Evolutionary conservation across 2,329 filamentous ascomycete species (phyloP).

Genomic region (Fusarium sp.): DNA sequence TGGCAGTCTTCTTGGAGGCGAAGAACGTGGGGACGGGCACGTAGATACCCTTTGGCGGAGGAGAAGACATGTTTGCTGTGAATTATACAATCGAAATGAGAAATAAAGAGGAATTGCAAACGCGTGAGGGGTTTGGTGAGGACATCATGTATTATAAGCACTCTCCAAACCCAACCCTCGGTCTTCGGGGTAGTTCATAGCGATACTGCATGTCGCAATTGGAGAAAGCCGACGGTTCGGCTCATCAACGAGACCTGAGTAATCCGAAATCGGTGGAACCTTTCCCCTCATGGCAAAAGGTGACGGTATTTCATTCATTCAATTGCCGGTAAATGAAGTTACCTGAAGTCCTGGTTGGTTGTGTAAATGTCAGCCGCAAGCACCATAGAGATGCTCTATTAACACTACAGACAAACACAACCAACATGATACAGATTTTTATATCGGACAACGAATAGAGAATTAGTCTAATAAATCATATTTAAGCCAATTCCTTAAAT

Average conservation of each 20-base stretch:
- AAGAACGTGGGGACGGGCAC: conserved; percentile 75
- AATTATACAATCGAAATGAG: not conserved
- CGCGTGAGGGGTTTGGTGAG: conserved; percentile 26
- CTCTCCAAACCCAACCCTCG: conserved; percentile 31
- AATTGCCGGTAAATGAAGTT: not conserved
- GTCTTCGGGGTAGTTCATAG: conserved; percentile 41
- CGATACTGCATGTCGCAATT: conserved; percentile 32
- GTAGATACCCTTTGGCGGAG: conserved; percentile 66
- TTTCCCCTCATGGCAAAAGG: conserved; percentile 6
- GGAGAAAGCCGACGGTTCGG: conserved; percentile 5
- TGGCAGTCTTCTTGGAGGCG: conserved; percentile 54
- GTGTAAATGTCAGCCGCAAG: not conserved
- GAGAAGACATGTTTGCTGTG: conserved; percentile 37
- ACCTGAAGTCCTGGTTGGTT: accelerated
- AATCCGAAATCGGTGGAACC: conserved; percentile 13
- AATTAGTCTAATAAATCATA: no score
- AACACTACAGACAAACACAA: accelerated
- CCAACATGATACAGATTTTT: not conserved
- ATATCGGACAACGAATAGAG: not conserved
- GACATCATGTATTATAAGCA: conserved; percentile 38
- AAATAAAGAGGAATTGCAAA: not conserved
- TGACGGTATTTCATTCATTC: not conserved
- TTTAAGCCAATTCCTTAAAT: not conserved
- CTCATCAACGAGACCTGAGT: conserved; percentile 10
- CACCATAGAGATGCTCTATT: not conserved